Conservation (phyloP, 2,329 filamentous ascomycete species). For the Talaromyces piceae region DNA sequence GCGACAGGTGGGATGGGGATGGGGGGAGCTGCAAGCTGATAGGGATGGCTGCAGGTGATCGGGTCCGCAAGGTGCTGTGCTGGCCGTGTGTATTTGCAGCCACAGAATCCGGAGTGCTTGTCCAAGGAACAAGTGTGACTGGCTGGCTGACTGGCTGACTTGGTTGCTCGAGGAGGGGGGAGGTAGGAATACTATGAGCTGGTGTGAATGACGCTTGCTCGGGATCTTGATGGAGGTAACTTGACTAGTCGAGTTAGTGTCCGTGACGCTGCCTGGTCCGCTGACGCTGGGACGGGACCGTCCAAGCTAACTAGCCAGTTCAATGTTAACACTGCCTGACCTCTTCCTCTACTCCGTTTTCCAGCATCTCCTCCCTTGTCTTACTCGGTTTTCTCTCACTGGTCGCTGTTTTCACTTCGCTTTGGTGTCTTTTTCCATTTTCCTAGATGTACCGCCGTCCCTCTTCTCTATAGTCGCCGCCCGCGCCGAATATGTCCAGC, state of each 20-base stretch:
- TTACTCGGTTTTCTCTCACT: no score
- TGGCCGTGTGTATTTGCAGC: not conserved
- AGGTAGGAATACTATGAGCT: not conserved
- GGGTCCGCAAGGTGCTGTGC: not conserved
- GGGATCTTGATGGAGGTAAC: not conserved
- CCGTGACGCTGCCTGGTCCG: not conserved
- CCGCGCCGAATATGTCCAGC: slow-evolving; percentile 10
- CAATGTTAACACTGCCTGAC: not conserved
- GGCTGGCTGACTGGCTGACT: not conserved
- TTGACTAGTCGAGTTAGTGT: not conserved
- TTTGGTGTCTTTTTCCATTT: not conserved
- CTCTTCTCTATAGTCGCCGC: not conserved
- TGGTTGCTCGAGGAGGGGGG: not conserved
- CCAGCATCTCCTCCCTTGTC: not conserved
- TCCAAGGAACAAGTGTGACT: not conserved
- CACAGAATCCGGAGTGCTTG: no score
- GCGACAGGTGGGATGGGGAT: slow-evolving; percentile 16
- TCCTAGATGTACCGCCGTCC: not conserved
- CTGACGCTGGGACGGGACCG: not conserved
- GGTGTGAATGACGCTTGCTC: not conserved
- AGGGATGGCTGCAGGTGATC: slow-evolving; percentile 11
- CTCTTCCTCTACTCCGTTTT: not conserved
- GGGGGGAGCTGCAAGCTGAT: no score
- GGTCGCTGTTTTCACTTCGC: not conserved
- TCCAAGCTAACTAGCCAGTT: not conserved